These are phyloP conservation scores for Agastache rugosa DNA, from an alignment of 257 asterid species.

Conservation along the genomic window DNA sequence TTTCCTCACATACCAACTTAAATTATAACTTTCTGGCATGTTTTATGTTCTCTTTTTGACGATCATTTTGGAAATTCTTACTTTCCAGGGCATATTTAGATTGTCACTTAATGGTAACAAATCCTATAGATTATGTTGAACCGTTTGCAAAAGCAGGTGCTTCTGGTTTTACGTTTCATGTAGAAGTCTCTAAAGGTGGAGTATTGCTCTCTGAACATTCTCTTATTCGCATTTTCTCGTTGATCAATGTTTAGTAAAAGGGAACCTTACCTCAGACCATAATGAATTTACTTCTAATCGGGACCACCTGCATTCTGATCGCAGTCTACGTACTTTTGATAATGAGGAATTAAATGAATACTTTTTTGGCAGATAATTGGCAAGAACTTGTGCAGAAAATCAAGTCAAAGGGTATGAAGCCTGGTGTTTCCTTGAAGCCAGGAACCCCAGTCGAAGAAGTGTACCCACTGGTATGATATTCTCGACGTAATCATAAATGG, in stretches of 20 bases:
- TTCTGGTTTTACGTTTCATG: conserved; percentile 20
- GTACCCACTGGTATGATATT: conserved; percentile 69
- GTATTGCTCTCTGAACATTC: conserved; percentile 1
- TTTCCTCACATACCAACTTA: background rate
- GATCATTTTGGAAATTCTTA: background rate
- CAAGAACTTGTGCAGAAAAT: conserved; percentile 72
- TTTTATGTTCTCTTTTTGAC: background rate
- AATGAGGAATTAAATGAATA: conserved; percentile 7
- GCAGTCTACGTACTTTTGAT: background rate
- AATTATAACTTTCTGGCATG: background rate
- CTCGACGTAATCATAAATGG: background rate
- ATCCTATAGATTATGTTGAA: conserved; percentile 15
- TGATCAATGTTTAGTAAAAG: background rate
- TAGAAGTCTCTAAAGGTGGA: conserved; percentile 24
- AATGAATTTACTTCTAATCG: background rate
- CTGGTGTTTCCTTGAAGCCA: conserved; percentile 90
- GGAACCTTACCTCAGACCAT: background rate
- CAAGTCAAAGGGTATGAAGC: conserved; percentile 87
- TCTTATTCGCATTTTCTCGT: conserved; percentile 1
- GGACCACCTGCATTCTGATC: background rate
- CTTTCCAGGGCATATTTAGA: conserved; percentile 19
- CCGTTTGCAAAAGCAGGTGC: conserved; percentile 12
- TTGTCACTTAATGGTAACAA: conserved; percentile 24
- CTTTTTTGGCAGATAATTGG: conserved; percentile 69
- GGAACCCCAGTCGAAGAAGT: conserved; percentile 87